phyloP scores from a whole-genome alignment of 352 stramenopile genomes.

The Phytophthora litchii region DNA sequence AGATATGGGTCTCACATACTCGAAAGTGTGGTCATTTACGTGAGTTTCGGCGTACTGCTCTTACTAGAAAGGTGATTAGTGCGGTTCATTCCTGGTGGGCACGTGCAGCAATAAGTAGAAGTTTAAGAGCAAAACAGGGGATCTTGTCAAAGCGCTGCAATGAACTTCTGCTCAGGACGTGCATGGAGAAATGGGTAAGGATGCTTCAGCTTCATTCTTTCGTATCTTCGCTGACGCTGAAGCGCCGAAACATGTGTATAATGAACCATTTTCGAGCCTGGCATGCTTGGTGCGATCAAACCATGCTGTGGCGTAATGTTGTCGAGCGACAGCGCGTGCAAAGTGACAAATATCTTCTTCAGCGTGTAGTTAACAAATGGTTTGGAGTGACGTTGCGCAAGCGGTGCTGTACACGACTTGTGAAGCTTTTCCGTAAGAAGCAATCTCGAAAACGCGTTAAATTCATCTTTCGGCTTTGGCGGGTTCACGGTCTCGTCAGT shows the following conservation, averaged over 20 bases:
- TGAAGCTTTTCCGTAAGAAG: slow-evolving; percentile 57
- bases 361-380: slow-evolving; percentile 31
- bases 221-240: slow-evolving; percentile 2
- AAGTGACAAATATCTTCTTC: slow-evolving; percentile 5
- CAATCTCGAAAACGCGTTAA: slow-evolving; percentile 11
- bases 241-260: slow-evolving; percentile 12
- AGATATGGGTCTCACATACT: slow-evolving; percentile 6
- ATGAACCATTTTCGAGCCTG: slow-evolving; percentile 21
- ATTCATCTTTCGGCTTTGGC: slow-evolving; percentile 25
- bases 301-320: background rate
- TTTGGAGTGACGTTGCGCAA: slow-evolving; percentile 34
- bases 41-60: slow-evolving; percentile 4
- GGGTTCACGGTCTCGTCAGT: slow-evolving; percentile 12
- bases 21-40: background rate
- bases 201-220: slow-evolving; percentile 11
- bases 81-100: slow-evolving; percentile 10
- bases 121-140: slow-evolving; percentile 1
- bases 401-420: slow-evolving; percentile 40
- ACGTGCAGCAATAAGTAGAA: background rate
- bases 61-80: slow-evolving; percentile 3
- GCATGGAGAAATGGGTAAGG: slow-evolving; percentile 20
- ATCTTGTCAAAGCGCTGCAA: slow-evolving; percentile 16
- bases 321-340: slow-evolving; percentile 8
- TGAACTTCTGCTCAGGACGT: slow-evolving; percentile 2
- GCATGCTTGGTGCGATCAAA: slow-evolving; percentile 11